A percentile compares a stretch with the other conserved stretches of the same genome.
Evolutionary conservation across 1,139 yeast genomes (phyloP).

Genomic region (Debaryomyces udenii): DNA sequence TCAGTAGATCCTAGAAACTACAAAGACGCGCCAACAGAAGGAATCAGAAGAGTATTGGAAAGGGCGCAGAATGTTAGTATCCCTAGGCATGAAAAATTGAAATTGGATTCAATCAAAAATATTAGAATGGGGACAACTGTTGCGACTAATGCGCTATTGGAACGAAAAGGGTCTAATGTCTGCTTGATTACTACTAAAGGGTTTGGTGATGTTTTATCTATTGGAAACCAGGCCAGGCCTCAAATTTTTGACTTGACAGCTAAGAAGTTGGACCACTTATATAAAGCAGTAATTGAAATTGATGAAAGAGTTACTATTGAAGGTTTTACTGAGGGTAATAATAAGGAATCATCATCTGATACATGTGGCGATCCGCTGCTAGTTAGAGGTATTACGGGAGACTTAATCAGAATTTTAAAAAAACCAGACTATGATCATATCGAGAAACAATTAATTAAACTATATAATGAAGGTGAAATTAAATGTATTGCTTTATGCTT

Average conservation of each 20-base stretch:
- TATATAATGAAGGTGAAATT: slow-evolving; percentile 12
- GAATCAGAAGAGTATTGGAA: slow-evolving; percentile 20
- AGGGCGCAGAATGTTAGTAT: slow-evolving; percentile 9
- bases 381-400: slow-evolving; percentile 16
- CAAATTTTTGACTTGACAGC: slow-evolving; percentile 24
- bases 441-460: slow-evolving; percentile 8
- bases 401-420: slow-evolving; percentile 13
- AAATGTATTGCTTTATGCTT: slow-evolving; percentile 16
- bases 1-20: slow-evolving; percentile 20
- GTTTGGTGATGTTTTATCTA: slow-evolving; percentile 36
- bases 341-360: slow-evolving; percentile 10
- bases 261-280: slow-evolving; percentile 24
- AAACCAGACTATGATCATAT: slow-evolving; percentile 12
- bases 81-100: slow-evolving; percentile 10
- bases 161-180: slow-evolving; percentile 45
- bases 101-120: slow-evolving; percentile 6
- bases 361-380: background rate
- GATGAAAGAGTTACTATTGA: slow-evolving; percentile 21
- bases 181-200: slow-evolving; percentile 47
- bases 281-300: slow-evolving; percentile 18
- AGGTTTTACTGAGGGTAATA: slow-evolving; percentile 25
- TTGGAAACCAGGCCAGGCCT: slow-evolving; percentile 30
- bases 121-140: slow-evolving; percentile 75
- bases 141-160: slow-evolving; percentile 53
- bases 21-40: slow-evolving; percentile 20